Conservation (phyloP, 139 green algal species). For the Dunaliella primolecta region DNA sequence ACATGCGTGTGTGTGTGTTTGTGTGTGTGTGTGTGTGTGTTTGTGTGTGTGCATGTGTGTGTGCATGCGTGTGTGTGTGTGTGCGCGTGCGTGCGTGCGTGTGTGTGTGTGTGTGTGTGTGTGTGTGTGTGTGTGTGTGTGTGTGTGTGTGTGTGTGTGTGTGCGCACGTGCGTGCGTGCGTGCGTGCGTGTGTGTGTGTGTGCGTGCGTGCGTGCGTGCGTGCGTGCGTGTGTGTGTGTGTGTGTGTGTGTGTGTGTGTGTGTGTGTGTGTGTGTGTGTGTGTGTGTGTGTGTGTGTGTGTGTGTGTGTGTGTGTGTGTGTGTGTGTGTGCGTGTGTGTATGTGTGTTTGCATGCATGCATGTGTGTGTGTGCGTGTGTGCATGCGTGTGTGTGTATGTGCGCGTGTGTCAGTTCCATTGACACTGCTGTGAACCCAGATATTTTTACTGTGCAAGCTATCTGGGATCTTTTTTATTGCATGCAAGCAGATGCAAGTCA, state of each 20-base stretch:
- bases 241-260: background rate
- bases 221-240: background rate
- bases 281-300: too few relatives aligned
- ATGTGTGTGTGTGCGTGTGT: background rate
- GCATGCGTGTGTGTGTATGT: too few relatives aligned
- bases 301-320: conserved; percentile 21
- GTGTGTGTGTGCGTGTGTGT: conserved; percentile 24
- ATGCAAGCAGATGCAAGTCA: too few relatives aligned
- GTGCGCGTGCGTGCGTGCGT: conserved; percentile 13
- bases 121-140: too few relatives aligned
- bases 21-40: conserved; percentile 24
- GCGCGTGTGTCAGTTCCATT: too few relatives aligned
- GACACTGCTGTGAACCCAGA: too few relatives aligned
- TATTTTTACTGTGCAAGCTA: too few relatives aligned
- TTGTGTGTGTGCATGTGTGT: conserved; percentile 22
- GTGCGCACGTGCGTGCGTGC: conserved; percentile 17
- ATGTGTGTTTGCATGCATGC: conserved; percentile 11
- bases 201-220: conserved; percentile 19
- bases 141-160: too few relatives aligned
- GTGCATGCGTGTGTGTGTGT: conserved; percentile 16
- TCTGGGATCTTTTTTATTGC: too few relatives aligned
- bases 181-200: conserved; percentile 24
- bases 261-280: too few relatives aligned
- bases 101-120: too few relatives aligned
- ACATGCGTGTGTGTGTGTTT: conserved; percentile 14